A percentile compares a stretch with the other conserved stretches of the same genome.
Conservation (phyloP, 2,329 filamentous ascomycete species). For the Sordariomycetes sp. region DNA sequence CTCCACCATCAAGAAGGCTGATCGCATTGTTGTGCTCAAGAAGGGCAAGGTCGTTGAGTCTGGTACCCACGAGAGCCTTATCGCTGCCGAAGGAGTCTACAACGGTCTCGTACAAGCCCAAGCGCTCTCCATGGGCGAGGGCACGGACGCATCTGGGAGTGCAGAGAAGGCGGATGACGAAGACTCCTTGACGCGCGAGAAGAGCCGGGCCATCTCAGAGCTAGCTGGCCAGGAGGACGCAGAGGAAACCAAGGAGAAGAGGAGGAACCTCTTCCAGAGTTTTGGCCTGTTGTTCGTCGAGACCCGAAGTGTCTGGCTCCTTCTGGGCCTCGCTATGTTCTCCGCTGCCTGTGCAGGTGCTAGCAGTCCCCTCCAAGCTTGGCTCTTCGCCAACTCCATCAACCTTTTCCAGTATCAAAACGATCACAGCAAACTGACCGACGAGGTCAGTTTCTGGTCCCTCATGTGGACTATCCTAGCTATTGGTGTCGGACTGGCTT, state of each 20-base stretch:
- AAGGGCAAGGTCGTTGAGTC: slow-evolving; percentile 63
- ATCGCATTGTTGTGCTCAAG: slow-evolving; percentile 69
- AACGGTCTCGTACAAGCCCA: slow-evolving; percentile 58
- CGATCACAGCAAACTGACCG: slow-evolving; percentile 18
- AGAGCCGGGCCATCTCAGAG: slow-evolving; percentile 32
- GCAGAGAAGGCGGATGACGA: slow-evolving; percentile 30
- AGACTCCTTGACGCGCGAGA: slow-evolving; percentile 30
- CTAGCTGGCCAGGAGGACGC: slow-evolving; percentile 11
- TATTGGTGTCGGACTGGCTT: slow-evolving; percentile 38
- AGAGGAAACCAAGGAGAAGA: slow-evolving; percentile 13
- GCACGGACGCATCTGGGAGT: slow-evolving; percentile 22
- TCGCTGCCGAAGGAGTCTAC: slow-evolving; percentile 56
- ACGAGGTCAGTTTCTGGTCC: slow-evolving; percentile 50
- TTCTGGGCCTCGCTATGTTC: slow-evolving; percentile 40
- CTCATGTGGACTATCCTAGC: slow-evolving; percentile 57
- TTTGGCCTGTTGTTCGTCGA: slow-evolving; percentile 50
- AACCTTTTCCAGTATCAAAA: slow-evolving; percentile 32
- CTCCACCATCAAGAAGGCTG: slow-evolving; percentile 67
- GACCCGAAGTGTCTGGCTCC: slow-evolving; percentile 39
- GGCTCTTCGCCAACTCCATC: slow-evolving; percentile 45
- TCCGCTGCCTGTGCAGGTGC: slow-evolving; percentile 33
- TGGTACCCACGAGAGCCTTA: slow-evolving; percentile 65
- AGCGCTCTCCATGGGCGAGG: slow-evolving; percentile 43
- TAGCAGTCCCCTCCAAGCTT: slow-evolving; percentile 39
- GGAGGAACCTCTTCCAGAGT: slow-evolving; percentile 37